Conservation (phyloP, 2,329 filamentous ascomycete genomes). For the Neonectria sp. region DNA sequence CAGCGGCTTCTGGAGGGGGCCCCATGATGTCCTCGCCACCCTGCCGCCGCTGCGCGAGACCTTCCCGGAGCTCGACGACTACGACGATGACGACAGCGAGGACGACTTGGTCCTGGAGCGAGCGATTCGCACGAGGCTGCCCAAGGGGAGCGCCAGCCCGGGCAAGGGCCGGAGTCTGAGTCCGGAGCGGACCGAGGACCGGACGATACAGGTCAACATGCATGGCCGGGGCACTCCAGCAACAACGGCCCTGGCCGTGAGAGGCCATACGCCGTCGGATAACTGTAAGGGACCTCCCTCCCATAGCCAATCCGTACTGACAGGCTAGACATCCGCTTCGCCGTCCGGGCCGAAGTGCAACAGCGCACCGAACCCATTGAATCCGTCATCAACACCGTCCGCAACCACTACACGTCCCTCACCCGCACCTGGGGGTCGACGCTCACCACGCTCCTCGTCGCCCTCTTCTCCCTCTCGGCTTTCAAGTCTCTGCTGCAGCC, state of each 20-base stretch:
- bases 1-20: slow-evolving; percentile 72
- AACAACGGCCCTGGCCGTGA: slow-evolving; percentile 33
- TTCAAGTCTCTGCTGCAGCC: slow-evolving; percentile 79
- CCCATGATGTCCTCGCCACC: slow-evolving; percentile 67
- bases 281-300: slow-evolving; percentile 62
- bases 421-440: slow-evolving; percentile 81
- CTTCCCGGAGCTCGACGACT: slow-evolving; percentile 40
- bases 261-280: slow-evolving; percentile 53
- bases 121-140: slow-evolving; percentile 69
- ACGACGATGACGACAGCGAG: slow-evolving; percentile 47
- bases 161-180: slow-evolving; percentile 65
- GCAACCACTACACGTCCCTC: slow-evolving; percentile 70
- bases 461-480: slow-evolving; percentile 75
- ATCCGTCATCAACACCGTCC: slow-evolving; percentile 75
- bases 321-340: slow-evolving; percentile 84
- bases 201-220: slow-evolving; percentile 55
- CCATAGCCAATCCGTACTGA: background rate
- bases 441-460: slow-evolving; percentile 72
- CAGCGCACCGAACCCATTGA: slow-evolving; percentile 90
- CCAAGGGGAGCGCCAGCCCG: slow-evolving; percentile 69
- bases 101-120: slow-evolving; percentile 62
- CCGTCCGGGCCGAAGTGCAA: slow-evolving; percentile 88
- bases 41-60: slow-evolving; percentile 50
- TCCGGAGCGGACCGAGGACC: slow-evolving; percentile 61
- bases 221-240: slow-evolving; percentile 33